Evolutionary conservation across 805 yeast species (phyloP).

Genomic region (Candida xyloterini): DNA sequence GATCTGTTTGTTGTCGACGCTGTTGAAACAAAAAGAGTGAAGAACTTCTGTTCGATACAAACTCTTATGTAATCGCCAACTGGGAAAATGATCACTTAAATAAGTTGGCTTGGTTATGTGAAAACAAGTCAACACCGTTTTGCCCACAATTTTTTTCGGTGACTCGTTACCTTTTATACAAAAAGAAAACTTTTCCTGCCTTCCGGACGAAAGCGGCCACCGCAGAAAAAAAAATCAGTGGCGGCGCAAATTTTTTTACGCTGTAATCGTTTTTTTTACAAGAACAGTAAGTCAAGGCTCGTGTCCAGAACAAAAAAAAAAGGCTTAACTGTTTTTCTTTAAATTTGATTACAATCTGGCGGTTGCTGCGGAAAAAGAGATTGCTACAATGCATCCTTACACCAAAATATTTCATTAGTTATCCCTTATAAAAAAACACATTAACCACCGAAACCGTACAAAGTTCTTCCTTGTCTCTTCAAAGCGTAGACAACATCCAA

Average conservation of each 20-base stretch:
- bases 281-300: not conserved
- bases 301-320: not conserved
- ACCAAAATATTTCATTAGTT: slow-evolving; percentile 11
- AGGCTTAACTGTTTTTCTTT: not conserved
- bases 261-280: not conserved
- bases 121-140: slow-evolving; percentile 12
- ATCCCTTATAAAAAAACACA: slow-evolving; percentile 7
- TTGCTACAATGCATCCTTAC: slow-evolving; percentile 4
- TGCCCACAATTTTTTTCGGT: slow-evolving; percentile 12
- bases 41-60: slow-evolving; percentile 1
- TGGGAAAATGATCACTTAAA: slow-evolving; percentile 14
- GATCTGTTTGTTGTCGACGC: slow-evolving; percentile 14
- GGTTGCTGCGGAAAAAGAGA: not conserved
- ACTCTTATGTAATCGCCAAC: slow-evolving; percentile 16
- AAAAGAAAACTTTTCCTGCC: slow-evolving; percentile 12
- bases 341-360: not conserved
- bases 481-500: slow-evolving; percentile 98
- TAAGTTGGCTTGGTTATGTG: slow-evolving; percentile 10
- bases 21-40: slow-evolving; percentile 14
- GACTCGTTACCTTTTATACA: slow-evolving; percentile 12
- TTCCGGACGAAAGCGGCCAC: slow-evolving; percentile 4
- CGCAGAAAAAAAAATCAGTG: slow-evolving; percentile 4
- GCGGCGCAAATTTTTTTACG: slow-evolving; percentile 6
- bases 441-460: slow-evolving; percentile 99
- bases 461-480: slow-evolving; percentile 99